Percentiles rank a stretch among this genome's conserved stretches.
These are phyloP conservation scores for Acrodontium crateriforme DNA, from an alignment of 2,329 filamentous ascomycete species.

Conservation along the genomic window DNA sequence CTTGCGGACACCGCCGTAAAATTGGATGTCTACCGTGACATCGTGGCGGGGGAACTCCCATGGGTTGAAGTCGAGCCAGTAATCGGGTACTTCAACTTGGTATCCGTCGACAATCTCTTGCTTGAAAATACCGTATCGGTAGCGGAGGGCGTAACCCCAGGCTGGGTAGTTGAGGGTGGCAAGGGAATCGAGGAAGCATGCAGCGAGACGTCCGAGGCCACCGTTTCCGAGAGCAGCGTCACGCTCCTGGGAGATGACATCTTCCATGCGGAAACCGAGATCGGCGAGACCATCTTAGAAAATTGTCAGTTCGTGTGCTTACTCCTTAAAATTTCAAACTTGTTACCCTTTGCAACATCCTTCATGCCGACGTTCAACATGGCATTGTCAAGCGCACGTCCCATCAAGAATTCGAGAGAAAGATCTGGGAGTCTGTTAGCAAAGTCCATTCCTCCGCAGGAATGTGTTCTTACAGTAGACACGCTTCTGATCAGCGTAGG, in stretches of 20 bases:
- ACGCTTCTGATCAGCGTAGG: slow-evolving; percentile 77
- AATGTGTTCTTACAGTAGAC: slow-evolving; percentile 56
- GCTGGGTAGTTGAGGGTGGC: slow-evolving; percentile 90
- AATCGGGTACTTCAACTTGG: slow-evolving; percentile 94
- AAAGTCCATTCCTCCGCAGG: neutral
- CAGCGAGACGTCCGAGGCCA: slow-evolving; percentile 83
- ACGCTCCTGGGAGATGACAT: slow-evolving; percentile 86
- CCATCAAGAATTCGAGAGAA: slow-evolving; percentile 96
- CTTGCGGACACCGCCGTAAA: slow-evolving; percentile 76
- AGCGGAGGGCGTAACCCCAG: slow-evolving; percentile 93
- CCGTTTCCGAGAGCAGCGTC: slow-evolving; percentile 94
- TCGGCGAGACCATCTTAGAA: slow-evolving; percentile 65
- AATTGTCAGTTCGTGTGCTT: slow-evolving; percentile 7
- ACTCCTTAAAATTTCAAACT: too few relatives aligned
- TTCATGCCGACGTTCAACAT: slow-evolving; percentile 94
- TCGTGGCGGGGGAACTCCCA: slow-evolving; percentile 98
- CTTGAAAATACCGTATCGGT: slow-evolving; percentile 94
- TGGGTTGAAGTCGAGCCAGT: slow-evolving; percentile 98
- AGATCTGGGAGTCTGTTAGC: slow-evolving; percentile 42
- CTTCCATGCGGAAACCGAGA: slow-evolving; percentile 92
- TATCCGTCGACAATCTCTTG: slow-evolving; percentile 98
- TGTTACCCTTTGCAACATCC: slow-evolving; percentile 59
- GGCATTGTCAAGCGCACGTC: slow-evolving; percentile 88
- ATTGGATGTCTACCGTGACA: slow-evolving; percentile 91
- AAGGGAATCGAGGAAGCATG: slow-evolving; percentile 92